A percentile compares a stretch with the other conserved stretches of the same genome.
Conservation (phyloP, 2,329 filamentous ascomycete species). For the Penicillium sp. region DNA sequence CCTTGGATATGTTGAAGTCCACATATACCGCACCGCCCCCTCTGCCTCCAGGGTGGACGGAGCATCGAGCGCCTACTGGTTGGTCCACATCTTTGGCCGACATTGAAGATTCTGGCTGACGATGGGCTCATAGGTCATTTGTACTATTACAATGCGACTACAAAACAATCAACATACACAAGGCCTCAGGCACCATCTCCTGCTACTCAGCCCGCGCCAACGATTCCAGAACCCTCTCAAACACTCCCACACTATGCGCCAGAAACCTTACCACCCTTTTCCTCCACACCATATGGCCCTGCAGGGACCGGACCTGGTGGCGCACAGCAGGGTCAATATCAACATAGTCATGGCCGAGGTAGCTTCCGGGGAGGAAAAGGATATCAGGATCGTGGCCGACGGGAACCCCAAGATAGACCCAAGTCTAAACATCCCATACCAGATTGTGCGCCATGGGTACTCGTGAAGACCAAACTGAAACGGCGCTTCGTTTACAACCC, state of each 20-base stretch:
- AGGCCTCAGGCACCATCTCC: slow-evolving; percentile 61
- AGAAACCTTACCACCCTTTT: slow-evolving; percentile 40
- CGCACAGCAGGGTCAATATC: slow-evolving; percentile 21
- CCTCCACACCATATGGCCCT: slow-evolving; percentile 41
- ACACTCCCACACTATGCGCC: slow-evolving; percentile 34
- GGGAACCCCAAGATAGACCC: slow-evolving; percentile 78
- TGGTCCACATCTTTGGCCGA: slow-evolving; percentile 27
- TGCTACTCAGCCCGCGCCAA: slow-evolving; percentile 33
- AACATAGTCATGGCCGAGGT: slow-evolving; percentile 49
- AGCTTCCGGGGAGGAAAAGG: slow-evolving; percentile 56
- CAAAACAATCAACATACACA: slow-evolving; percentile 85
- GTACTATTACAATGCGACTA: slow-evolving; percentile 84
- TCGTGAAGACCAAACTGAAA: slow-evolving; percentile 91
- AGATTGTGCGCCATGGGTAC: slow-evolving; percentile 80
- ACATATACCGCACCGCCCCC: slow-evolving; percentile 72
- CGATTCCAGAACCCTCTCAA: slow-evolving; percentile 49
- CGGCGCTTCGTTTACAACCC: slow-evolving; percentile 90
- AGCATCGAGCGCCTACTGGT: slow-evolving; percentile 84
- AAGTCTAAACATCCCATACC: slow-evolving; percentile 79
- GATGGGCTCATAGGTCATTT: slow-evolving; percentile 63
- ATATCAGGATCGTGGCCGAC: slow-evolving; percentile 63
- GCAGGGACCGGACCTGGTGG: slow-evolving; percentile 21
- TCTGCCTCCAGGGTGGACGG: slow-evolving; percentile 83
- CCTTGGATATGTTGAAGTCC: slow-evolving; percentile 70
- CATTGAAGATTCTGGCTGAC: slow-evolving; percentile 25